These are phyloP conservation scores for Ceratonia siliqua DNA, from an alignment of 306 rosid species.

Conservation along the genomic window DNA sequence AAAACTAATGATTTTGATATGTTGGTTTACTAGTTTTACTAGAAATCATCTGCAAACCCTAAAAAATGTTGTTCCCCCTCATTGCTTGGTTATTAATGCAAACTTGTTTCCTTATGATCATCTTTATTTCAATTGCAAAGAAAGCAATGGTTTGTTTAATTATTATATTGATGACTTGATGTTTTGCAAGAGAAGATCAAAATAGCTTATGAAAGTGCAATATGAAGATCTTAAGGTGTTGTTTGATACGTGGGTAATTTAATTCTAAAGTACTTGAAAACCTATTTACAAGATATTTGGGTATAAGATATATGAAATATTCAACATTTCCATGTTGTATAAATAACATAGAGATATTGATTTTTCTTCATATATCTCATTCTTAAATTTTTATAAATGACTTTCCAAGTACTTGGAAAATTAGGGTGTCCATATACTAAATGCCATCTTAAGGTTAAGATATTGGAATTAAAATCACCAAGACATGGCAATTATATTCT, in stretches of 20 bases:
- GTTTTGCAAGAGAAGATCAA: not conserved
- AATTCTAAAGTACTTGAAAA: too few species aligned
- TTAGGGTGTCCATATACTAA: too few species aligned
- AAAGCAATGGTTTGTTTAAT: not conserved
- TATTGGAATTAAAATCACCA: not conserved
- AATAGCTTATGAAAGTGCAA: not conserved
- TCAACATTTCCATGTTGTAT: too few species aligned
- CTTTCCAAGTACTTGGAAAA: too few species aligned
- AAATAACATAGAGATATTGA: too few species aligned
- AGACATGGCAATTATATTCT: not conserved
- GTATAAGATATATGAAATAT: too few species aligned
- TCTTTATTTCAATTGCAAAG: not conserved
- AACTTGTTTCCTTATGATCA: slow-evolving; percentile 4
- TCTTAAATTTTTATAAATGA: too few species aligned
- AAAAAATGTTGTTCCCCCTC: not conserved
- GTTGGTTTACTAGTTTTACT: slow-evolving; percentile 2
- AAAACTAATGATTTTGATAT: slow-evolving; percentile 18
- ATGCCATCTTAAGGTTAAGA: too few species aligned
- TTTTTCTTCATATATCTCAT: too few species aligned
- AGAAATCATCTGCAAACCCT: not conserved
- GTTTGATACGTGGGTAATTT: too few species aligned
- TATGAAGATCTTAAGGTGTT: not conserved
- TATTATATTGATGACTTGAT: slow-evolving; percentile 12
- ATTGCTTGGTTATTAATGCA: slow-evolving; percentile 6
- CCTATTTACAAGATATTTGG: too few species aligned